Evolutionary conservation across 176 grass and related monocot species (phyloP).

Genomic region (Zizania latifolia): DNA sequence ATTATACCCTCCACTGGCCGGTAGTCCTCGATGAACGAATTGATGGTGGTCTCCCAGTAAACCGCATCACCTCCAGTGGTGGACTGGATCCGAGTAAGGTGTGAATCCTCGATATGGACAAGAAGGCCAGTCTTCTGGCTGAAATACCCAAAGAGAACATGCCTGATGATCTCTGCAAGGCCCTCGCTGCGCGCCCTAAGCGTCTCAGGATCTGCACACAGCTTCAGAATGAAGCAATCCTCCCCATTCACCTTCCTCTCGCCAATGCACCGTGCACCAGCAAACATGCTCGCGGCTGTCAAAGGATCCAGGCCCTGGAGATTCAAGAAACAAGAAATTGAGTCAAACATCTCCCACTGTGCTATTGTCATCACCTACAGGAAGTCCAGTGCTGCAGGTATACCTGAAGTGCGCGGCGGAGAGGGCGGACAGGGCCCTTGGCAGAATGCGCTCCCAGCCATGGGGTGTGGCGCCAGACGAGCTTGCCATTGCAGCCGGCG

Average conservation of each 20-base stretch:
- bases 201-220: constrained; percentile 68
- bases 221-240: constrained; percentile 85
- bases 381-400: not conserved
- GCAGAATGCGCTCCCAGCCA: constrained; percentile 75
- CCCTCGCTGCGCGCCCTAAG: constrained; percentile 70
- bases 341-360: too few relatives aligned
- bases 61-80: constrained; percentile 62
- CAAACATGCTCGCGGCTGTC: constrained; percentile 71
- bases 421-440: constrained; percentile 80
- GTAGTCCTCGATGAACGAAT: constrained; percentile 75
- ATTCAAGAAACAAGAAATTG: constrained; percentile 18
- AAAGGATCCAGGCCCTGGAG: constrained; percentile 71
- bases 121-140: constrained; percentile 77
- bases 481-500: constrained; percentile 69
- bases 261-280: constrained; percentile 64
- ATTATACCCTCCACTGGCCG: constrained; percentile 64
- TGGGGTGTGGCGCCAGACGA: constrained; percentile 83
- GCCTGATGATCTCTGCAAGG: constrained; percentile 73
- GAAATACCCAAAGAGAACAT: constrained; percentile 83
- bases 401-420: constrained; percentile 78
- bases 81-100: constrained; percentile 78
- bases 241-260: constrained; percentile 83
- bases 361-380: not conserved
- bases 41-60: constrained; percentile 89
- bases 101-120: constrained; percentile 67